Evolutionary conservation across 805 yeast genomes (phyloP), one percentile per base, ranked within the genome.

Genomic region (Candida nitratophila): DNA sequence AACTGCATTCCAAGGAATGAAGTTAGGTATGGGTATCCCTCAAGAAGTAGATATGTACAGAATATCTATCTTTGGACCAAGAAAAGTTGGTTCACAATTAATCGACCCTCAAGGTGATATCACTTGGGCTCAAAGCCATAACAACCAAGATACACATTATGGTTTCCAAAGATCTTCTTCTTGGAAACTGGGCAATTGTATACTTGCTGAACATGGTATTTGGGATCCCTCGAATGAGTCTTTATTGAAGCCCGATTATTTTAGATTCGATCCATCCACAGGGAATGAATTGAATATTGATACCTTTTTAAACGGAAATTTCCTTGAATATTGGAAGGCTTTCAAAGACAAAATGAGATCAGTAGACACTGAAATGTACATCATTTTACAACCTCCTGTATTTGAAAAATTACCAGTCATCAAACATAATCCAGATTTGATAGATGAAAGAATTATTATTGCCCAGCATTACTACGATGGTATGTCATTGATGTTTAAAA

Each of bases 401-500:
- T 67, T 90, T 48, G 83, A 79, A 52, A 56, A 73, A 3, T 96
- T 96, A 0, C 96, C 97, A 2, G 58, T 63, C 11, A 61, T 86
- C 47, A 71, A 70, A 46, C 14, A 17, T 12, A 73, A 71, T 12
- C 71, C 76, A 36, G 58, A 68, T 3, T 57, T 80, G n/a, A 57
- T 84, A 14, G 93, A 85, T 54, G 59, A 68, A 1, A 75, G 74
- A 41, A 81, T 91, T 0, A 79, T 85, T 1, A 82, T 81, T 53
- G 80, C 95, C 17, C 93, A 95, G 2, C 99, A 91, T 63, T 91
- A 83, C 60, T 91, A 91, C 59, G 99, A 91, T 60, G 99, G 98
- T 0, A 75, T 91, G 80, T 85, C 97, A 1, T 66, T 91, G 32
- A 82, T 93, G 90, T 84, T 86, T 62, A 88, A 89, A 63, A 77